Evolutionary conservation across 179 eudicot species (phyloP).

Genomic region (Beta macrorhiza): DNA sequence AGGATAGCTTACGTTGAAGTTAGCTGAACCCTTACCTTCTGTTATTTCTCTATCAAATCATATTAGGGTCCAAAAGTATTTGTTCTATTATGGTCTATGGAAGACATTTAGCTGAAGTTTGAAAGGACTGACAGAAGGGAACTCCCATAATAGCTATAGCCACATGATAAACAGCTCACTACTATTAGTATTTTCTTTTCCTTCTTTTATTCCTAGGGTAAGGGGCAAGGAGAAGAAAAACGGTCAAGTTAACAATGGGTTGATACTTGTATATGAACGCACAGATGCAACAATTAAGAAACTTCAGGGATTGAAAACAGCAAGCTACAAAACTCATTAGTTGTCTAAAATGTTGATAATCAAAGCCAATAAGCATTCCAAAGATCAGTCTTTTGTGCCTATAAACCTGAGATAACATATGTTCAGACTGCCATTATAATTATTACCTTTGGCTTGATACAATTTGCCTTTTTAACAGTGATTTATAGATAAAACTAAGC

Average conservation of each 20-base stretch:
- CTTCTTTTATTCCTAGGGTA: not conserved
- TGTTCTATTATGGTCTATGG: not conserved
- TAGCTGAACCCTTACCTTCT: not conserved
- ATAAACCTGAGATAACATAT: not conserved
- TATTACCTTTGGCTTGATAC: not conserved
- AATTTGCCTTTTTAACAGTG: not conserved
- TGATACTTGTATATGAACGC: not conserved
- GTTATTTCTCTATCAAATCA: not conserved
- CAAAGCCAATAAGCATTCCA: not conserved
- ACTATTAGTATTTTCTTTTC: not conserved
- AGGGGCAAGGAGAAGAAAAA: not conserved
- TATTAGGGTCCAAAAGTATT: not conserved
- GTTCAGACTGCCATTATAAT: not conserved
- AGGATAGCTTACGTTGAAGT: not conserved
- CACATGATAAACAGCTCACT: not conserved
- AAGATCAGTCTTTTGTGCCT: not conserved
- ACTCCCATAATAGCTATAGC: not conserved
- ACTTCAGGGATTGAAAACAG: not conserved
- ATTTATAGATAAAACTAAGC: not conserved
- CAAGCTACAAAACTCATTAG: not conserved
- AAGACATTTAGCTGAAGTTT: not conserved
- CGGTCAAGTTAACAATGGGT: not conserved
- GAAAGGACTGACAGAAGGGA: not conserved
- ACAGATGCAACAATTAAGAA: not conserved
- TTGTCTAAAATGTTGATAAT: too few relatives aligned